Conservation (phyloP, 768 basidiomycete genomes). For the Auricularia auricula-judae region DNA sequence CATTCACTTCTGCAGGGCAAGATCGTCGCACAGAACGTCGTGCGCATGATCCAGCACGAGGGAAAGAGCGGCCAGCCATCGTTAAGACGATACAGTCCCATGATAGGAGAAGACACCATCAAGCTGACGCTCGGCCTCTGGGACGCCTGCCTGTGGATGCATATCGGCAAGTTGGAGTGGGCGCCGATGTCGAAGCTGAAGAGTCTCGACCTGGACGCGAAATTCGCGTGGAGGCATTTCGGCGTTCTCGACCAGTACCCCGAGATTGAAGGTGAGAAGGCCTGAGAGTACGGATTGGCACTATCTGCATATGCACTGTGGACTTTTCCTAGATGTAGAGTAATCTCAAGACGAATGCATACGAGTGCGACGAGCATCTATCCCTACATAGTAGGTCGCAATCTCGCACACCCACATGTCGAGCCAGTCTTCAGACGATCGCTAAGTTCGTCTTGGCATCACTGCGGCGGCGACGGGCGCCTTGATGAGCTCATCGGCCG, state of each 20-base stretch:
- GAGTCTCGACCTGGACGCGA: neutral
- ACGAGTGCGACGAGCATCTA: too few relatives aligned
- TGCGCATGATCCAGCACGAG: slow-evolving; percentile 28
- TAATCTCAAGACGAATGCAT: too few relatives aligned
- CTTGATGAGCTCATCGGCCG: too few relatives aligned
- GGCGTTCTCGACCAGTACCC: neutral
- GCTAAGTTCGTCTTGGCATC: too few relatives aligned
- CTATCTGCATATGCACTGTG: too few relatives aligned
- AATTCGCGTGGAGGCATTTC: neutral
- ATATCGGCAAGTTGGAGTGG: neutral
- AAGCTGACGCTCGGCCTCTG: neutral
- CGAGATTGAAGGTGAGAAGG: neutral
- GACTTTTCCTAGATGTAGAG: too few relatives aligned
- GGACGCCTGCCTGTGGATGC: neutral
- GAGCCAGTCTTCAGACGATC: too few relatives aligned
- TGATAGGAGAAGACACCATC: neutral
- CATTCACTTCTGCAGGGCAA: slow-evolving; percentile 22
- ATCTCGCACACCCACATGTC: too few relatives aligned
- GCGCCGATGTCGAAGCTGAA: neutral
- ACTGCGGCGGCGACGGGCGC: too few relatives aligned
- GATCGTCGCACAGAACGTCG: slow-evolving; percentile 44
- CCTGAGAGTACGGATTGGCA: too few relatives aligned
- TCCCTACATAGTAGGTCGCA: too few relatives aligned
- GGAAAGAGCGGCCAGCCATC: neutral
- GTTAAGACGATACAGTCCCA: neutral